phyloP scores from a whole-genome alignment of 352 stramenopile species.

The Albugo candida region DNA sequence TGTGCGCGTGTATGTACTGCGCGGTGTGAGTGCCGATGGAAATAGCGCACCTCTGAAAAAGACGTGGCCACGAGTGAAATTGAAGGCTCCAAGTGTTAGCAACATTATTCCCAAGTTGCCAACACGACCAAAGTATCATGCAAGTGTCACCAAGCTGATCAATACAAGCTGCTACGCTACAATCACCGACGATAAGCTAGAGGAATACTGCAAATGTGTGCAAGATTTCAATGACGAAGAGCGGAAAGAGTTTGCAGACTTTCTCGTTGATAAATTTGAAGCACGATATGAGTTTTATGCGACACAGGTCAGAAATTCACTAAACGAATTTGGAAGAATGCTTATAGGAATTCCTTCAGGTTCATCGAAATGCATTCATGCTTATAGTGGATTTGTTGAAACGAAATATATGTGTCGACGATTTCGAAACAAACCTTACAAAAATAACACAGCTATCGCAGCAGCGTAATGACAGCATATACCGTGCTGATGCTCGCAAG shows the following conservation, averaged over 20 bases:
- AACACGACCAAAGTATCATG: constrained; percentile 32
- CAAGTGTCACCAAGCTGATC: constrained; percentile 49
- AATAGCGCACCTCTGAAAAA: constrained; percentile 61
- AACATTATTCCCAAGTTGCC: constrained; percentile 45
- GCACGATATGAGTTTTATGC: constrained; percentile 72
- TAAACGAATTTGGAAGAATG: not conserved
- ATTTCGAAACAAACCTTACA: constrained; percentile 58
- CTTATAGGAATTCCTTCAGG: constrained; percentile 12
- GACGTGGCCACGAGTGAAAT: constrained; percentile 49
- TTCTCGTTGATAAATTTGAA: constrained; percentile 68
- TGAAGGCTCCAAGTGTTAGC: constrained; percentile 49
- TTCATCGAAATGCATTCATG: constrained; percentile 58
- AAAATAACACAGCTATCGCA: constrained; percentile 72
- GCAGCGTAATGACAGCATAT: constrained; percentile 65
- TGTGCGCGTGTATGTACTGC: constrained; percentile 67
- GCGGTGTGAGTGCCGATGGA: constrained; percentile 37
- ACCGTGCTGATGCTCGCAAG: constrained; percentile 58
- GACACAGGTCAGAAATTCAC: constrained; percentile 21
- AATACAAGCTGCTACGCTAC: constrained; percentile 69
- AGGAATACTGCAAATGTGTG: constrained; percentile 38
- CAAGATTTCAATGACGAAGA: constrained; percentile 52
- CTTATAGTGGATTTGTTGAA: constrained; percentile 53
- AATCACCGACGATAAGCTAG: constrained; percentile 49
- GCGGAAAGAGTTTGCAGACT: constrained; percentile 53
- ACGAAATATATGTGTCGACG: constrained; percentile 53